Base-by-base conservation (phyloP, 2,329 filamentous ascomycete species). In the Aphanocladium album region DNA sequence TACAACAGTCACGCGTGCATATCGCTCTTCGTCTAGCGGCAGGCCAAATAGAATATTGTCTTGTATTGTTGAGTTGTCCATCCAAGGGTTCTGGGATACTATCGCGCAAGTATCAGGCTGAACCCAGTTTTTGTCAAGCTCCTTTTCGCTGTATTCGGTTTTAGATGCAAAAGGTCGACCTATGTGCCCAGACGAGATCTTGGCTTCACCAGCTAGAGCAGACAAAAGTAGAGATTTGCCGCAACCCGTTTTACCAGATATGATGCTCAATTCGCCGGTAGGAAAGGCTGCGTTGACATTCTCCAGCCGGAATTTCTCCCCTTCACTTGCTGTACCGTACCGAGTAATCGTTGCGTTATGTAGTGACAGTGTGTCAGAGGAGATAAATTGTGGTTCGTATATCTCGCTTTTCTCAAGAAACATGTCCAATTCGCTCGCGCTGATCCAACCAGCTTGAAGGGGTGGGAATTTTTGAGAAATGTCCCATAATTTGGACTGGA, bases 41-140 rank as follows among this genome's bases (percentile, higher is more conserved):
- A 90, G 74, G 0, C 88, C 88, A 63, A 91, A 91, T 0, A 89
- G 71, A 46, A 92, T 86, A 65, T 92, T 92, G 19, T 89, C 83
- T 62, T 80, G 84, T 61, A 93, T 86, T 1, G 83, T 88, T 0
- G 85, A 86, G 65, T 91, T 91, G 67, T 91, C 88, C 55, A 92
- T 89, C 89, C 89, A 92, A 0, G 89, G 89, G 17, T 88, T 89
- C 68, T 90, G 87, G 4, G 86, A 83, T 12, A 59, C 47, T 3
- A 59, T n/a, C n/a, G n/a, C 11, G 57, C 57, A 9, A 52, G 25
- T 8, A 3, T 47, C 53, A 23, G 41, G n/a, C n/a, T 37, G 25
- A 5, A 56, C 1, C 54, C 54, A 41, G 17, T 30, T 3, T 9
- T 21, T 11, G 6, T 30, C 46, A 37, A 0, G 16, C 7, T 16